Evolutionary conservation across 2,329 filamentous ascomycete species (phyloP).

Genomic region (Aureobasidium sp.): DNA sequence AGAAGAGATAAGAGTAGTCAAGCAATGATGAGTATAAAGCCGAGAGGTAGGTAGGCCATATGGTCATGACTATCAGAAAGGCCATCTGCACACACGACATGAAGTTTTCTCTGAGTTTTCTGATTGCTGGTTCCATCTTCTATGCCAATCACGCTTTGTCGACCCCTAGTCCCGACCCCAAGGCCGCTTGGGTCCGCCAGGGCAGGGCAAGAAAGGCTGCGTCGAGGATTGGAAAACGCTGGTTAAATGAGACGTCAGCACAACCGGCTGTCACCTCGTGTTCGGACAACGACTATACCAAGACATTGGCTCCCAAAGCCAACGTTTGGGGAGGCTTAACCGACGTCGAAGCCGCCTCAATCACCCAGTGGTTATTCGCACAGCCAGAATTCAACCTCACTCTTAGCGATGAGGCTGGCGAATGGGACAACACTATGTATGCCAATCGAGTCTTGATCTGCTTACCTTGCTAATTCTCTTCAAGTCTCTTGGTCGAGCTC

Average conservation of each 20-base stretch:
- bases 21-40: neutral
- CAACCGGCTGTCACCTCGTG: conserved; percentile 15
- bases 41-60: neutral
- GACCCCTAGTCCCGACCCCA: conserved; percentile 18
- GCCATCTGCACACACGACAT: neutral
- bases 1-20: neutral
- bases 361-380: conserved; percentile 36
- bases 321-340: conserved; percentile 39
- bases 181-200: conserved; percentile 20
- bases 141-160: neutral
- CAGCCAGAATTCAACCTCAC: conserved; percentile 36
- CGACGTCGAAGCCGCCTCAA: conserved; percentile 33
- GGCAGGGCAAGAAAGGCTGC: conserved; percentile 19
- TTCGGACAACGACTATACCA: conserved; percentile 10
- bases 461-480: neutral
- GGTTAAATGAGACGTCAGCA: conserved; percentile 11
- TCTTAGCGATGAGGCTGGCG: conserved; percentile 20
- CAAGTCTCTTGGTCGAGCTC: conserved; percentile 29
- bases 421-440: conserved; percentile 23
- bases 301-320: conserved; percentile 31
- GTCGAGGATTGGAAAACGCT: conserved; percentile 16
- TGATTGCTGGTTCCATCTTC: neutral
- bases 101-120: neutral
- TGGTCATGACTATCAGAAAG: neutral
- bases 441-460: neutral